Conservation (phyloP, 139 green algal genomes). For the Pycnococcus provasolii region DNA sequence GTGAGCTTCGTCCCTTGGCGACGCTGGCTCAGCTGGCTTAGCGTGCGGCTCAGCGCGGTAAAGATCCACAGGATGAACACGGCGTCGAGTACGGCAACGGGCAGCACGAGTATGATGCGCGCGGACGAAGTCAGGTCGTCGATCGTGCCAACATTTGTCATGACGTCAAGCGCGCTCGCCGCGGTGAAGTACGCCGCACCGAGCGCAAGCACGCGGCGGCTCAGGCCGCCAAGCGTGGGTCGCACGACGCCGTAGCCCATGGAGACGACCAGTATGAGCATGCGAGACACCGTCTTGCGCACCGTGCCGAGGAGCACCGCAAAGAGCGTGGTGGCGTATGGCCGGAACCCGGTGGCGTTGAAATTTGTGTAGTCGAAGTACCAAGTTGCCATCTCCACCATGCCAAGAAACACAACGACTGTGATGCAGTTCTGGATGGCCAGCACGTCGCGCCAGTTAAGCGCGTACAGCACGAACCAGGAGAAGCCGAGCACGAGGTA, state of each 20-base stretch:
- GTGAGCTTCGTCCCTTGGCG: slow-evolving; percentile 43
- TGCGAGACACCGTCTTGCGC: slow-evolving; percentile 43
- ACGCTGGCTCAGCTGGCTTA: slow-evolving; percentile 40
- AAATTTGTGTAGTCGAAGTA: slow-evolving; percentile 65
- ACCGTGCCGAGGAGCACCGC: slow-evolving; percentile 46
- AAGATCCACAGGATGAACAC: slow-evolving; percentile 66
- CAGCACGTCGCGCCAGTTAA: slow-evolving; percentile 44
- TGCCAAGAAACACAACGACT: slow-evolving; percentile 41
- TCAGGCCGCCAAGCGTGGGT: slow-evolving; percentile 46
- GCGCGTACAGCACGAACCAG: slow-evolving; percentile 32
- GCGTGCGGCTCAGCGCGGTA: slow-evolving; percentile 45
- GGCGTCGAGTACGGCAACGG: slow-evolving; percentile 50
- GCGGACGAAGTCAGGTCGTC: slow-evolving; percentile 42
- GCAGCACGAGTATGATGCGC: slow-evolving; percentile 46
- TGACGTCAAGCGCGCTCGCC: slow-evolving; percentile 35
- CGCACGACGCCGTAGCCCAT: slow-evolving; percentile 58
- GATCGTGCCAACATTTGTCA: slow-evolving; percentile 51
- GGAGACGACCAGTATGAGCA: slow-evolving; percentile 50
- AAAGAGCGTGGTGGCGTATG: slow-evolving; percentile 40
- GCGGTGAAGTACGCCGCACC: slow-evolving; percentile 38
- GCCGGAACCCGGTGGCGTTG: slow-evolving; percentile 48
- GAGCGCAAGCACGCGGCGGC: slow-evolving; percentile 41
- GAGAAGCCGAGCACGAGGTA: slow-evolving; percentile 38
- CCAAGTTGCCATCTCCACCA: slow-evolving; percentile 54
- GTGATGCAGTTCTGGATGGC: slow-evolving; percentile 53